Base-by-base conservation (phyloP, 805 yeast species). In the Hanseniaspora nectarophila region DNA sequence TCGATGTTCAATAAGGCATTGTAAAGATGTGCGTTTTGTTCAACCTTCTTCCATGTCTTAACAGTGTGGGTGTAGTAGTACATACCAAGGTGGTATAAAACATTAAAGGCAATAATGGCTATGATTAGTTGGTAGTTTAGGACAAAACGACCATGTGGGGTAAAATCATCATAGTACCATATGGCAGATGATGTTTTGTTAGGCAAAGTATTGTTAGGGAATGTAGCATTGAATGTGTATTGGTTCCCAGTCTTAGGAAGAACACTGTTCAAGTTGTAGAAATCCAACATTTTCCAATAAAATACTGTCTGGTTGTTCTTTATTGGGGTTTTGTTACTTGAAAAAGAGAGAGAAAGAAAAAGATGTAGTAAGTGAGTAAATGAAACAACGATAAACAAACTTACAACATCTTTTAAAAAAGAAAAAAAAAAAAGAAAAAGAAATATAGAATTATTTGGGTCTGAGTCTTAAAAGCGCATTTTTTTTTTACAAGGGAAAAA, bases 111-210 rank as follows among this genome's bases (percentile, higher is more conserved):
- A 3, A 52, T 1, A 3, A 52, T n/a, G 16, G 42, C 33, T 1
- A 45, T 10, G 23, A 42, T n/a, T 6, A 37, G 56, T 44, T 63
- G 59, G 31, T 63, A 63, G 53, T 72, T 72, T 35, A 77, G 59
- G 55, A 65, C 62, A 59, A 60, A 65, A 44, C 80, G 69, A 5
- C 75, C 75, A 59, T 82, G 78, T 15, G 60, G 60, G 1, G 82
- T 74, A 38, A 81, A 60, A 61, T 81, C 87, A 59, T 81, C 87
- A 54, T 73, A 77, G 56, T 69, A 66, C 86, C 87, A 81, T 33
- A 68, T 56, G 16, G 40, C 18, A 4, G 40, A 37, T 6, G 7
- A 7, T n/a, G 54, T 57, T 33, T 57, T 53, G 15, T 12, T 12
- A 28, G 21, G 34, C 10, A 43, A 4, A 8, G 43, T 18, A 39